phyloP scores from a whole-genome alignment of 495 filamentous ascomycete genomes.

The Lophiotrema nucula region DNA sequence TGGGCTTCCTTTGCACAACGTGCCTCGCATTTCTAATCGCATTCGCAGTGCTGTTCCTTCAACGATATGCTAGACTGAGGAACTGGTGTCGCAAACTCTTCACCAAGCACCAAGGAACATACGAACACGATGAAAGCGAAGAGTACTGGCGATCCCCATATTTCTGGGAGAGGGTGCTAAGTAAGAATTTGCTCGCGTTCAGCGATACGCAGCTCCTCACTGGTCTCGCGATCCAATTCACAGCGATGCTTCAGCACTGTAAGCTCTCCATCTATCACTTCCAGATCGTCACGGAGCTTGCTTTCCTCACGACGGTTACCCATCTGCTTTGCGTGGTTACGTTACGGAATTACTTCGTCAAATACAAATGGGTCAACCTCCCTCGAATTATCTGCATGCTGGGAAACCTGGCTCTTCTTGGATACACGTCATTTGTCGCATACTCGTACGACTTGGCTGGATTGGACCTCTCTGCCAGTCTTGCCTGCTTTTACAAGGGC shows the following conservation, averaged over 20 bases:
- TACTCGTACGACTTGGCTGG: constrained; percentile 30
- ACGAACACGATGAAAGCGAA: neutral
- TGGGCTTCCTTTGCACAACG: constrained; percentile 31
- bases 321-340: constrained; percentile 26
- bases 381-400: constrained; percentile 30
- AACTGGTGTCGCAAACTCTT: constrained; percentile 6
- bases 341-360: constrained; percentile 28
- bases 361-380: constrained; percentile 27
- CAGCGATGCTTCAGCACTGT: constrained; percentile 30
- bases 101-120: neutral
- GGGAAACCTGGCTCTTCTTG: constrained; percentile 20
- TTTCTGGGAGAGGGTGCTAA: constrained; percentile 28
- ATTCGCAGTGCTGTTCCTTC: constrained; percentile 26
- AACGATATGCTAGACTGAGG: constrained; percentile 14
- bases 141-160: constrained; percentile 24
- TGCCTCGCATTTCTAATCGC: constrained; percentile 27
- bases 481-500: constrained; percentile 31
- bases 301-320: constrained; percentile 30
- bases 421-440: constrained; percentile 29
- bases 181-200: constrained; percentile 32
- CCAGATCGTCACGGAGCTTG: constrained; percentile 27
- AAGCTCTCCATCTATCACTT: constrained; percentile 32
- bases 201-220: constrained; percentile 33
- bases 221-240: constrained; percentile 31
- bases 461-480: constrained; percentile 10